Evolutionary conservation across 2,329 filamentous ascomycete genomes (phyloP).

Genomic region (Botryosphaeria dothidea): DNA sequence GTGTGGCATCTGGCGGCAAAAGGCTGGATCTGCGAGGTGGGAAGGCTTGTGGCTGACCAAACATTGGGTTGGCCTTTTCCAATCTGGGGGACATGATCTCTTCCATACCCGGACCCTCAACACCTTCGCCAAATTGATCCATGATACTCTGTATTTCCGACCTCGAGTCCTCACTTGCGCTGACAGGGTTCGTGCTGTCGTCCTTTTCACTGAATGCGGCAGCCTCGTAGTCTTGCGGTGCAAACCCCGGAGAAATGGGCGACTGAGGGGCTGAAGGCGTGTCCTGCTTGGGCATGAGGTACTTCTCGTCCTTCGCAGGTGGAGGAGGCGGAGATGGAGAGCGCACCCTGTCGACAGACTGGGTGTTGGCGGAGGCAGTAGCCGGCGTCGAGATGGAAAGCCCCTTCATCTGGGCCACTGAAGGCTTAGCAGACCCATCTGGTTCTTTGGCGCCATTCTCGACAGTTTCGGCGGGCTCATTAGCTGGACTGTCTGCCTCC

Average conservation of each 20-base stretch:
- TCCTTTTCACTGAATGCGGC: constrained; percentile 28
- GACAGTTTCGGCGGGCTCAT: background rate
- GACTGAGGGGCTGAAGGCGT: background rate
- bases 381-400: background rate
- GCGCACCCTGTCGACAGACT: constrained; percentile 3
- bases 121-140: constrained; percentile 84
- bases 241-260: background rate
- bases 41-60: constrained; percentile 67
- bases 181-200: constrained; percentile 46
- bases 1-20: constrained; percentile 50
- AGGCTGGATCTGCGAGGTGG: constrained; percentile 86
- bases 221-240: constrained; percentile 9
- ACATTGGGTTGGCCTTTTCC: constrained; percentile 77
- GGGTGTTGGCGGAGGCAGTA: background rate
- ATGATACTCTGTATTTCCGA: constrained; percentile 97
- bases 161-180: constrained; percentile 63
- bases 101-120: constrained; percentile 69
- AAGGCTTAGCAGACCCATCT: background rate
- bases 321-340: constrained; percentile 5
- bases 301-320: constrained; percentile 16
- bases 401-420: background rate
- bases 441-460: background rate
- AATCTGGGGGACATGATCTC: constrained; percentile 91
- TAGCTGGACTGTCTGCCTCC: constrained; percentile 19
- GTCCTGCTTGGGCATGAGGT: background rate